Percentiles rank a stretch among this genome's conserved stretches.
These are phyloP conservation scores for Lanzia echinophila DNA, from an alignment of 2,329 filamentous ascomycete species.

Conservation along the genomic window DNA sequence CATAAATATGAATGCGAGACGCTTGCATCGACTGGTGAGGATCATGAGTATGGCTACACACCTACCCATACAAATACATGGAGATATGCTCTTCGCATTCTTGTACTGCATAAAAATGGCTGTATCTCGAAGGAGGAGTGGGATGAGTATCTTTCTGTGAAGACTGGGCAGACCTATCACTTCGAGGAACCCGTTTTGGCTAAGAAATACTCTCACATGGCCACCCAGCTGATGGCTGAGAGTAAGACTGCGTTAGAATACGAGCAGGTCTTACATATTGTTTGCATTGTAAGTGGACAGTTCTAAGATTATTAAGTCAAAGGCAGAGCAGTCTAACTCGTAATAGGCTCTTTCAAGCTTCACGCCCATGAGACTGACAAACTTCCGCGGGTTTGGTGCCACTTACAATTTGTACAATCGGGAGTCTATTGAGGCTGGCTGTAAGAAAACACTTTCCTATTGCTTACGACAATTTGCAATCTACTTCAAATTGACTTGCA, in stretches of 20 bases:
- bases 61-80: too few relatives aligned
- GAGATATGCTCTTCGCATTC: too few relatives aligned
- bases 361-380: neutral
- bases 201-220: neutral
- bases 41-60: too few relatives aligned
- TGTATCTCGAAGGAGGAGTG: too few relatives aligned
- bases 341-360: neutral
- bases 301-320: neutral
- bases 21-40: too few relatives aligned
- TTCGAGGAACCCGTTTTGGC: neutral
- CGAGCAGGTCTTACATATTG: neutral
- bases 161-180: too few relatives aligned
- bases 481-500: too few relatives aligned
- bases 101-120: too few relatives aligned
- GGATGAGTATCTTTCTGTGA: too few relatives aligned
- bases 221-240: neutral
- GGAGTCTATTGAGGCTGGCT: neutral
- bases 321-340: neutral
- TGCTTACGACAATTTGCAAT: too few relatives aligned
- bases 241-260: neutral
- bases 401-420: neutral
- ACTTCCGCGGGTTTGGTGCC: neutral
- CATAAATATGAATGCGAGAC: neutral
- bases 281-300: neutral
- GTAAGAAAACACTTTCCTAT: neutral